Conservation (phyloP, 2,329 filamentous ascomycete species). For the Blastomyces percursus region DNA sequence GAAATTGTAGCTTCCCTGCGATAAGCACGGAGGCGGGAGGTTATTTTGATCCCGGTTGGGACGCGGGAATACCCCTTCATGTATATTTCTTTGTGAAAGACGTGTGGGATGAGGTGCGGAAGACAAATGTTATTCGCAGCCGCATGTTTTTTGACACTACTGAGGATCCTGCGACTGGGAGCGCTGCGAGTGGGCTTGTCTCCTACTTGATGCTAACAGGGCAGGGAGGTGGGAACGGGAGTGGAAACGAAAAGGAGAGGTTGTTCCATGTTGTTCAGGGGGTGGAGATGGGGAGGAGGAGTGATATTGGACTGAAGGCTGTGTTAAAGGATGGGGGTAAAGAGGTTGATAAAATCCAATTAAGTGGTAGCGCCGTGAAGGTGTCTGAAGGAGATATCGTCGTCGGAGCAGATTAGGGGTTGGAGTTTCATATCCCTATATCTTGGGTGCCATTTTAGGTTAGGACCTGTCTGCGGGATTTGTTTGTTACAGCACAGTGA, state of each 20-base stretch:
- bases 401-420: not conserved
- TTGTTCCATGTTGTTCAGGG: conserved; percentile 33
- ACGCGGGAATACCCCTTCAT: conserved; percentile 18
- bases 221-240: conserved; percentile 21
- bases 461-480: too few relatives aligned
- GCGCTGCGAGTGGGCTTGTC: conserved; percentile 38
- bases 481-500: not conserved
- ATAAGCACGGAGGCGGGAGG: conserved; percentile 14
- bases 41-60: conserved; percentile 18
- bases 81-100: conserved; percentile 23
- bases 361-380: conserved; percentile 14
- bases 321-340: conserved; percentile 25
- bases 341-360: conserved; percentile 11
- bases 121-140: conserved; percentile 19
- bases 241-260: conserved; percentile 43
- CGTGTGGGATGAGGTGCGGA: conserved; percentile 15
- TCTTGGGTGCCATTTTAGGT: not conserved
- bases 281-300: conserved; percentile 22
- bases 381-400: conserved; percentile 13
- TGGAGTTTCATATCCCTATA: not conserved
- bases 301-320: conserved; percentile 40
- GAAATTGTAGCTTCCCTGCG: conserved; percentile 13
- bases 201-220: conserved; percentile 35
- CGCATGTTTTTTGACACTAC: conserved; percentile 22
- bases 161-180: conserved; percentile 44